Conservation (phyloP, 2,329 filamentous ascomycete genomes). For the Cercospora canescens region DNA sequence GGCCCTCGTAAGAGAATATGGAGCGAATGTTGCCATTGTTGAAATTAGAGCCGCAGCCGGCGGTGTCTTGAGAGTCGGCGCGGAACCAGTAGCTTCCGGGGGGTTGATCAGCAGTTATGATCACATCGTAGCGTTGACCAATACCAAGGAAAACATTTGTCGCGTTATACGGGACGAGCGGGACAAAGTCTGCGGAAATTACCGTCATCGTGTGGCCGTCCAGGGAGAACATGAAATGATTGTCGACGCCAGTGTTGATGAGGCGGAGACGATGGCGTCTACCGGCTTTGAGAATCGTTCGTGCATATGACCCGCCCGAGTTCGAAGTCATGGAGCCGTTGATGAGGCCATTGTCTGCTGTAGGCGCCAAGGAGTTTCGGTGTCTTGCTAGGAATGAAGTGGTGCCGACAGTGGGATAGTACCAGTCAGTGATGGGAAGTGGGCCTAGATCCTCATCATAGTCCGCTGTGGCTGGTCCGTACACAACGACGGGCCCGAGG, state of each 20-base stretch:
- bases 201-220: conserved; percentile 39
- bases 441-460: conserved; percentile 66
- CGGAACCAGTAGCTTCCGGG: conserved; percentile 40
- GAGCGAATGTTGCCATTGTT: conserved; percentile 34
- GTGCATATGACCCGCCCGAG: conserved; percentile 32
- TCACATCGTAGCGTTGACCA: conserved; percentile 44
- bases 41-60: conserved; percentile 36
- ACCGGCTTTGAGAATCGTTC: conserved; percentile 38
- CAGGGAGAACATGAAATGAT: conserved; percentile 43
- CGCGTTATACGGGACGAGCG: conserved; percentile 35
- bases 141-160: conserved; percentile 38
- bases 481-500: conserved; percentile 61
- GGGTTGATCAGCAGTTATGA: conserved; percentile 40
- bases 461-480: conserved; percentile 58
- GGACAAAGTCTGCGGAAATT: conserved; percentile 41
- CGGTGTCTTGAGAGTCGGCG: conserved; percentile 30
- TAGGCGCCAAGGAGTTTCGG: conserved; percentile 32
- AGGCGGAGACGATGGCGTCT: conserved; percentile 47
- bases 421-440: conserved; percentile 63
- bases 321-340: conserved; percentile 42
- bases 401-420: conserved; percentile 32
- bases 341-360: conserved; percentile 54
- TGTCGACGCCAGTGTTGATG: conserved; percentile 49
- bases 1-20: conserved; percentile 44
- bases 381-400: conserved; percentile 34